Evolutionary conservation across 805 yeast species (phyloP).

Genomic region (Nakazawaea ernobii): DNA sequence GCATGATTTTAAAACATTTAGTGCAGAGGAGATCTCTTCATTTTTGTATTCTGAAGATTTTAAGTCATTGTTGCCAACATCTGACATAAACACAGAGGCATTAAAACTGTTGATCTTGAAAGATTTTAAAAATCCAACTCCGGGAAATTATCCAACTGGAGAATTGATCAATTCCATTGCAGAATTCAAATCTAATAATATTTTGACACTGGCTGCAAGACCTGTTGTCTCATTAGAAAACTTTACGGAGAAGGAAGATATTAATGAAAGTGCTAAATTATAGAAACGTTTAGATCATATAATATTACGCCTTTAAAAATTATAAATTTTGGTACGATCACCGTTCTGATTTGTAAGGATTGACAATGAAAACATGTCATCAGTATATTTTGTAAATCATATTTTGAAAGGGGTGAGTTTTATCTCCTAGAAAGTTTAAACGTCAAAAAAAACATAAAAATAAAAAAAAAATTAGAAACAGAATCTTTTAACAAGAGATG

Average conservation of each 20-base stretch:
- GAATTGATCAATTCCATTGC: conserved; percentile 37
- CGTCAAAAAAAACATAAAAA: neutral
- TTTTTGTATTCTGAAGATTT: conserved; percentile 2
- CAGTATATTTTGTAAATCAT: neutral
- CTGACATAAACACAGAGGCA: conserved; percentile 5
- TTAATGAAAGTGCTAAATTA: conserved; percentile 16
- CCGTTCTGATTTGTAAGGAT: too few species aligned
- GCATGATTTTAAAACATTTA: conserved; percentile 6
- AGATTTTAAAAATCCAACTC: conserved; percentile 23
- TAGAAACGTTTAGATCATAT: conserved; percentile 7
- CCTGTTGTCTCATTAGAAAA: conserved; percentile 31
- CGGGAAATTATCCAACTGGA: conserved; percentile 45
- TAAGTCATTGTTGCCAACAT: neutral
- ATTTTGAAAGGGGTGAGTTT: neutral
- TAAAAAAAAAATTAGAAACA: neutral
- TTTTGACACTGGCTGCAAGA: conserved; percentile 55
- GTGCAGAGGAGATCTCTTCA: neutral
- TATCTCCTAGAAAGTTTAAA: neutral
- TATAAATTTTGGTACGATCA: too few species aligned
- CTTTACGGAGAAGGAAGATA: conserved; percentile 18
- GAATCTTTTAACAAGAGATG: too few species aligned
- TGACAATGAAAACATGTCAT: neutral
- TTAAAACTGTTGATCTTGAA: neutral
- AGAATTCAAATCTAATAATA: conserved; percentile 49
- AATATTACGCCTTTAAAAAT: neutral